Conservation (phyloP, 805 yeast genomes). For the Ogataea nonfermentans region DNA sequence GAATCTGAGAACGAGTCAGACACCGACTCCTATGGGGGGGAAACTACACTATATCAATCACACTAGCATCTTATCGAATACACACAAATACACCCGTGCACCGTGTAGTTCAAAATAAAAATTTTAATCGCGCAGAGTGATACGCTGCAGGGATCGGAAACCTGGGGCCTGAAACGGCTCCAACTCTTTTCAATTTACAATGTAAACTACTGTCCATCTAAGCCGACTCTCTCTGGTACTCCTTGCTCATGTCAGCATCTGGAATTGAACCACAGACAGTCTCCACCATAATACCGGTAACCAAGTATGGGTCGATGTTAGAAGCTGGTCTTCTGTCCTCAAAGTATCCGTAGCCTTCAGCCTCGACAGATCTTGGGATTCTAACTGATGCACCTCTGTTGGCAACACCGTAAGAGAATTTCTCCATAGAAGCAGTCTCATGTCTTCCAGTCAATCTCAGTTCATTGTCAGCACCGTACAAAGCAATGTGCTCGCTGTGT, state of each 20-base stretch:
- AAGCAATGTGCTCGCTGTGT: constrained; percentile 92
- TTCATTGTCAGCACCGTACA: constrained; percentile 95
- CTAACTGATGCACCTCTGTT: constrained; percentile 99
- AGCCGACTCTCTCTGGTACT: constrained; percentile 70
- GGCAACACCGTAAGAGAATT: constrained; percentile 96
- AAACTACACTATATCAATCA: constrained; percentile 4
- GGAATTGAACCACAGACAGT: constrained; percentile 93
- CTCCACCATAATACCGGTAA: constrained; percentile 97
- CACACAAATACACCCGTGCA: constrained; percentile 5
- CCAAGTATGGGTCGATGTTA: constrained; percentile 98
- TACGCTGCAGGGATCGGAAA: constrained; percentile 8
- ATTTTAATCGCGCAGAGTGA: constrained; percentile 12
- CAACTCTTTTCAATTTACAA: constrained; percentile 7
- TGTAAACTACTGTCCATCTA: constrained; percentile 1
- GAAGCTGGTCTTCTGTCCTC: constrained; percentile 99
- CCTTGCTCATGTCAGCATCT: constrained; percentile 92
- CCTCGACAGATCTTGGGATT: constrained; percentile 98
- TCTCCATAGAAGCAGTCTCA: constrained; percentile 93
- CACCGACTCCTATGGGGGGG: constrained; percentile 8
- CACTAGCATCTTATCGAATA: neutral
- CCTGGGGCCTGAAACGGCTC: constrained; percentile 2
- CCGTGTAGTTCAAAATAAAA: constrained; percentile 6
- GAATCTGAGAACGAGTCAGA: constrained; percentile 4
- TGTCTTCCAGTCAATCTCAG: constrained; percentile 96
- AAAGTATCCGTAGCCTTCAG: constrained; percentile 96